Evolutionary conservation across 2,329 filamentous ascomycete species (phyloP), one percentile per base, ranked within the genome.

Genomic region (Sphaerulina musiva): DNA sequence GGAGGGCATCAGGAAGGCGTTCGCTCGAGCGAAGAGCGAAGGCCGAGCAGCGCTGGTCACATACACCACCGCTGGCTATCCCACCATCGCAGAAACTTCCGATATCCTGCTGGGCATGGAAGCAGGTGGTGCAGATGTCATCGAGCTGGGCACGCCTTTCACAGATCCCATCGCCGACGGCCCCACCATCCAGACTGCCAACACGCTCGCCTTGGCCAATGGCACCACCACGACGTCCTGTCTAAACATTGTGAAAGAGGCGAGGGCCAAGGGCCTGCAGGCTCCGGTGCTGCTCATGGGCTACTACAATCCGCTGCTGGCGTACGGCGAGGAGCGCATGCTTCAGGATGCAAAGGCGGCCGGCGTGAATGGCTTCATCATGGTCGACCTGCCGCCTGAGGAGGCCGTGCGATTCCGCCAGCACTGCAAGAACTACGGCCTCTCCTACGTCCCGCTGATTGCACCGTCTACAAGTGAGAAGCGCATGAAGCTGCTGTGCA

Each of bases 131-230:
- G 85, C 92, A 66, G 93, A 98, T 72, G 78, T 98, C 57, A 95
- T 98, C 67, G 93, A 98, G 73, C 83, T 98, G 63, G 93, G 92
- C 59, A 84, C 95, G 53, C 93, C 93, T 49, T 98, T 98, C 76
- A 96, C 92, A 66, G 93, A 98, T 71, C 93, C 93, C 55, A 97
- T 97, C 73, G 93, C 92, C 64, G 93, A 98, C 73, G 93, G 93
- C 29, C 93, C 93, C 36, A 96, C 91, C 4, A 97, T 98, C 63
- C 93, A 98, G 76, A 93, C 84, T 59, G 83, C 93, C 61, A 98
- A 98, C 74, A 96, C 89, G 40, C 68, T 86, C 72, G 91, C 93
- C 39, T 83, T 98, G 44, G 75, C 84, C 65, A 92, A 98, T 77
- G 89, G 90, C 57, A 88, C 97, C 60, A 95, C 86, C 9, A 86